Conservation (phyloP, 176 grass and related monocot genomes). For the barley (Hordeum vulgare) region DNA sequence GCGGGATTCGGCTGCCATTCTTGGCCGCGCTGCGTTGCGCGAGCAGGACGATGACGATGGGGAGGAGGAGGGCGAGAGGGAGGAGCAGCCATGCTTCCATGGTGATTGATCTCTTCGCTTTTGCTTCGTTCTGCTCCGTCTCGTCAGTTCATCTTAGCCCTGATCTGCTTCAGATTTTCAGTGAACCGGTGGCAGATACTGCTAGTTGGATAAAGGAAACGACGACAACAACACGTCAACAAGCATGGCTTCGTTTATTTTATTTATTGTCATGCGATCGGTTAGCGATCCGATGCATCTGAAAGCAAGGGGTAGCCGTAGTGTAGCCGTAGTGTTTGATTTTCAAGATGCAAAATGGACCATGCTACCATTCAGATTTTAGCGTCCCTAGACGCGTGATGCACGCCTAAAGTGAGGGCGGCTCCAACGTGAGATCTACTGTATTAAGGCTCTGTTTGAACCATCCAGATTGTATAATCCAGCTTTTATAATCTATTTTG, state of each 20-base stretch:
- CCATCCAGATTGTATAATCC: too few species aligned
- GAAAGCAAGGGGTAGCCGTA: not conserved
- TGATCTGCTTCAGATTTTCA: not conserved
- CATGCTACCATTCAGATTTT: not conserved
- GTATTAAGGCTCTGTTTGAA: too few species aligned
- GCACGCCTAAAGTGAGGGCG: not conserved
- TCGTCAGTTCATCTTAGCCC: not conserved
- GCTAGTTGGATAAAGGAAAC: not conserved
- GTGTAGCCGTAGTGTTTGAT: not conserved
- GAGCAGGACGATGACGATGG: not conserved
- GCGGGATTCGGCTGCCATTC: not conserved
- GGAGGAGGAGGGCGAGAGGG: not conserved
- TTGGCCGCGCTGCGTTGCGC: not conserved
- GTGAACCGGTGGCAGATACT: not conserved
- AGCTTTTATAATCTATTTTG: too few species aligned
- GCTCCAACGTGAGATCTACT: not conserved
- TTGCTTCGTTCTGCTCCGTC: not conserved
- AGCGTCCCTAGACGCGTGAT: not conserved
- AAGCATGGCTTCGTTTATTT: not conserved
- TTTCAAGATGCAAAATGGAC: not conserved
- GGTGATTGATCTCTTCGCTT: not conserved
- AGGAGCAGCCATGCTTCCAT: not conserved
- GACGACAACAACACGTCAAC: not conserved
- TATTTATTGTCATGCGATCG: not conserved
- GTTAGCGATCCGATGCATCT: not conserved